Conservation (phyloP, 768 basidiomycete species). For the Pisolithus albus region DNA sequence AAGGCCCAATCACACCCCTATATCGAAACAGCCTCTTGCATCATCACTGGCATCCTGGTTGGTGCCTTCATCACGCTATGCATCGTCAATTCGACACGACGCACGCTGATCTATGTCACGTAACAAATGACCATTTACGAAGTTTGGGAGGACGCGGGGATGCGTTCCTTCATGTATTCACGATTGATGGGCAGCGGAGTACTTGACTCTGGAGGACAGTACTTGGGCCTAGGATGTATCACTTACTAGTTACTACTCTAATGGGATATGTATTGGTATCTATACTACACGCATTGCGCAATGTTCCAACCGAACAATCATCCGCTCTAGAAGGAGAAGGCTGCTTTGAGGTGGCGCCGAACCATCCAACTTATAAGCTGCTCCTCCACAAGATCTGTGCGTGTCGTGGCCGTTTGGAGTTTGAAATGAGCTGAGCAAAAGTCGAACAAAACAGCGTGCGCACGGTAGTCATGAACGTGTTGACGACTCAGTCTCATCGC, state of each 20-base stretch:
- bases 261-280: slow-evolving; percentile 24
- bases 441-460: no score
- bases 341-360: no score
- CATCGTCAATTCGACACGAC: slow-evolving; percentile 40
- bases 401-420: no score
- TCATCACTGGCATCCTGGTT: slow-evolving; percentile 53
- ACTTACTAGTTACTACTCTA: slow-evolving; percentile 9
- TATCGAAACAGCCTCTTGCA: slow-evolving; percentile 36
- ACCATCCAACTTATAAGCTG: no score
- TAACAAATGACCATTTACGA: slow-evolving; percentile 2
- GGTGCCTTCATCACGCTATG: slow-evolving; percentile 52
- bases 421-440: no score
- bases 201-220: slow-evolving; percentile 3
- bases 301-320: no score
- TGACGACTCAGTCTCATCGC: slow-evolving; percentile 42
- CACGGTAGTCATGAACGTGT: slow-evolving; percentile 13
- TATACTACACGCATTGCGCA: slow-evolving; percentile 6
- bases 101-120: slow-evolving; percentile 38
- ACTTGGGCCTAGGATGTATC: slow-evolving; percentile 13
- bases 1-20: slow-evolving; percentile 19
- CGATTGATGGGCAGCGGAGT: background rate
- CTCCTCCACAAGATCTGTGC: no score
- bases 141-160: background rate
- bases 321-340: no score
- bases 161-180: background rate